Percentiles rank a stretch among this genome's conserved stretches.
Evolutionary conservation across 2,329 filamentous ascomycete species (phyloP).

Genomic region (Monosporascus sp.): DNA sequence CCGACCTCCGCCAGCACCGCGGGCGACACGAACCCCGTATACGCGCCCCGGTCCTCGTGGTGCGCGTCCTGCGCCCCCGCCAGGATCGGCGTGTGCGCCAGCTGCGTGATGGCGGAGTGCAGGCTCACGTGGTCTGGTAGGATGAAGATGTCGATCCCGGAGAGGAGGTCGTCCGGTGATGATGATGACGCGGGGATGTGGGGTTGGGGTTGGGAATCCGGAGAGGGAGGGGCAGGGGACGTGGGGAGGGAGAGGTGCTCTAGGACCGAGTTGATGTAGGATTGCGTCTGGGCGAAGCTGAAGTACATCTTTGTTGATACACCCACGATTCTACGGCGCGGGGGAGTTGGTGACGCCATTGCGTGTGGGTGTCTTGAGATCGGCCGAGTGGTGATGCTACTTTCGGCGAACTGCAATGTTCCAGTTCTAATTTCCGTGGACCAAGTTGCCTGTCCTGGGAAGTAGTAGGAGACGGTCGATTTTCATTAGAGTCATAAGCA

Average conservation of each 20-base stretch:
- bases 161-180: slow-evolving; percentile 13
- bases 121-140: slow-evolving; percentile 74
- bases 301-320: slow-evolving; percentile 82
- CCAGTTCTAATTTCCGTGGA: too few relatives aligned
- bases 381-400: background rate
- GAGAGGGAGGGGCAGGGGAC: slow-evolving; percentile 15
- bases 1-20: slow-evolving; percentile 62
- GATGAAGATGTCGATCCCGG: slow-evolving; percentile 52
- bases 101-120: slow-evolving; percentile 42
- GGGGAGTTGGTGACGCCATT: slow-evolving; percentile 24
- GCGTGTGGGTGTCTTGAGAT: background rate
- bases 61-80: slow-evolving; percentile 75
- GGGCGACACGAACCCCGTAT: slow-evolving; percentile 74
- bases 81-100: slow-evolving; percentile 45
- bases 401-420: background rate
- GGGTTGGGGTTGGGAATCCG: too few relatives aligned
- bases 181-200: too few relatives aligned
- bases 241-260: slow-evolving; percentile 37
- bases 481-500: too few relatives aligned
- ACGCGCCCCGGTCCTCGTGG: slow-evolving; percentile 66
- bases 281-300: slow-evolving; percentile 55
- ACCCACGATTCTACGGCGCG: slow-evolving; percentile 60
- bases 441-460: background rate
- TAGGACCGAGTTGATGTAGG: slow-evolving; percentile 49
- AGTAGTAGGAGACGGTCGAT: too few relatives aligned